Conservation (phyloP, 2,329 filamentous ascomycete species). For the Fusarium subtropicale region DNA sequence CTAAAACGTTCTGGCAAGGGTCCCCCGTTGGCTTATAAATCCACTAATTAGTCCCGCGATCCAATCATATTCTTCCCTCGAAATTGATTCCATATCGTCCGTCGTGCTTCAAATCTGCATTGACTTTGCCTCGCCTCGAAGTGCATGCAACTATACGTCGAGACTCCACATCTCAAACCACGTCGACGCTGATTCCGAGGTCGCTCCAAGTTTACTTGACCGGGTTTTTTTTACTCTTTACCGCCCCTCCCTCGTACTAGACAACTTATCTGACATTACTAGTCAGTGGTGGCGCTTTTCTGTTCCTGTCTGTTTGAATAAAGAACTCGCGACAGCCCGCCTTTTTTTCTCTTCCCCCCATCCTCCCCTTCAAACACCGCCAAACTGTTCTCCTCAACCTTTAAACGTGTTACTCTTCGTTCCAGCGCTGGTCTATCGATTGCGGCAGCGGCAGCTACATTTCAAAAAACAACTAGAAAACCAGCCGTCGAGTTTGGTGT, state of each 20-base stretch:
- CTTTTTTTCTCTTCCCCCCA: slow-evolving; percentile 3
- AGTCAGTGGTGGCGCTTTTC: slow-evolving; percentile 16
- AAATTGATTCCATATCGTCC: slow-evolving; percentile 36
- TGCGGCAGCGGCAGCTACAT: slow-evolving; percentile 73
- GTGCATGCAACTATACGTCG: slow-evolving; percentile 14
- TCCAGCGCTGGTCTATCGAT: slow-evolving; percentile 80
- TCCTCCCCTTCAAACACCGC: slow-evolving; percentile 55
- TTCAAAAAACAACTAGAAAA: slow-evolving; percentile 63
- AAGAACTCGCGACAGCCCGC: slow-evolving; percentile 38
- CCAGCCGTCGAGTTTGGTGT: slow-evolving; percentile 52
- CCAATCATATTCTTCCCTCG: slow-evolving; percentile 24
- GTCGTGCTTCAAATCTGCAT: slow-evolving; percentile 10
- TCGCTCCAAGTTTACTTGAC: slow-evolving; percentile 22
- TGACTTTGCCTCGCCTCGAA: slow-evolving; percentile 11
- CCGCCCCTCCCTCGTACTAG: slow-evolving; percentile 19
- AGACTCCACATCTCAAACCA: slow-evolving; percentile 20
- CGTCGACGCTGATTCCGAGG: slow-evolving; percentile 20
- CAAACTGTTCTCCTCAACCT: slow-evolving; percentile 93
- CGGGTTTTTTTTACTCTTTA: slow-evolving; percentile 12
- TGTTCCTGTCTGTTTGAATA: slow-evolving; percentile 2
- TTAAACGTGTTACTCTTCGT: slow-evolving; percentile 78
- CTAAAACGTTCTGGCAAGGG: slow-evolving; percentile 7
- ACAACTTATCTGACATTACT: slow-evolving; percentile 1
- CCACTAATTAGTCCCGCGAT: not conserved
- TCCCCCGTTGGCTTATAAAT: slow-evolving; percentile 26